phyloP scores from a whole-genome alignment of 2,329 filamentous ascomycete species.

The Claviceps paspali region DNA sequence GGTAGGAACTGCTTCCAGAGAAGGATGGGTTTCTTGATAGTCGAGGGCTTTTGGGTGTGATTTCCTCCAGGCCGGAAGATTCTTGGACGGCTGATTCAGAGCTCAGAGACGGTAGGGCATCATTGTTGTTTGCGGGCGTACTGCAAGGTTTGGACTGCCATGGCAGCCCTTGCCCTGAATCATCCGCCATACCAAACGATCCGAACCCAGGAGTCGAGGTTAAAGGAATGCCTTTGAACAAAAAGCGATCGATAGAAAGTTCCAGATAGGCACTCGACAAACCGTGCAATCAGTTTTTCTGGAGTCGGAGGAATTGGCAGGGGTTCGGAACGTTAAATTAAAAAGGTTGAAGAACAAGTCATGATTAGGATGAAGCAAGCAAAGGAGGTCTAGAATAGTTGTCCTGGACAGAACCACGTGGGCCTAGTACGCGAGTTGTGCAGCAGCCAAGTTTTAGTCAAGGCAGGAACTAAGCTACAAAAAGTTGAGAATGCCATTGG shows the following conservation, averaged over 20 bases:
- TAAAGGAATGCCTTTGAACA: not conserved
- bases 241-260: not conserved
- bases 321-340: no score
- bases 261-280: not conserved
- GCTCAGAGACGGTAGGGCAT: constrained; percentile 23
- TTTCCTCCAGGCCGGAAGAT: constrained; percentile 35
- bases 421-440: no score
- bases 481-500: no score
- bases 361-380: no score
- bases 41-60: constrained; percentile 32
- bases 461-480: no score
- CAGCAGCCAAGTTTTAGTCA: no score
- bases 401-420: no score
- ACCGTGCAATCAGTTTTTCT: no score
- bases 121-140: constrained; percentile 29
- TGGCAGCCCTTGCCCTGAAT: not conserved
- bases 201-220: not conserved
- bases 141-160: constrained; percentile 15
- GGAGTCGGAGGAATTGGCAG: no score
- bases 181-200: constrained; percentile 3
- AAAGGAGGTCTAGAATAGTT: no score
- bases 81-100: constrained; percentile 29
- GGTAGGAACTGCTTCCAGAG: constrained; percentile 71
- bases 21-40: constrained; percentile 68
- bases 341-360: not conserved